Conservation (phyloP, 1,139 yeast genomes). For the Geotrichum phurueaensis region DNA sequence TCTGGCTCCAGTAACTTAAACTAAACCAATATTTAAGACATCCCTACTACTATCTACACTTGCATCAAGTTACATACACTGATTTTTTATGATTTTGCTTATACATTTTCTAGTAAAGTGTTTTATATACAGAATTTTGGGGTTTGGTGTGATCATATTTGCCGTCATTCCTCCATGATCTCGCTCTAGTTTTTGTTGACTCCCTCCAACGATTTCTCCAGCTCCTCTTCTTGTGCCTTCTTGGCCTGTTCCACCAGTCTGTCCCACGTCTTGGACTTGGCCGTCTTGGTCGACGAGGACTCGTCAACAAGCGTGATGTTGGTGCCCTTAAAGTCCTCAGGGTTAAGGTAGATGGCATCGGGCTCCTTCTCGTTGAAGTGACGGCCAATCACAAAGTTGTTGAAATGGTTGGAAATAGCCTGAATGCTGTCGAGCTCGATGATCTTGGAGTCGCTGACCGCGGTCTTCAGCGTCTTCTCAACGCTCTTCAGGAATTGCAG, state of each 20-base stretch:
- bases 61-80: background rate
- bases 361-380: constrained; percentile 64
- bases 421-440: constrained; percentile 46
- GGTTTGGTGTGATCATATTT: background rate
- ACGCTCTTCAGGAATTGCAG: constrained; percentile 54
- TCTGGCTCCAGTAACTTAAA: no score
- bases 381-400: constrained; percentile 43
- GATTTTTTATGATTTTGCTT: background rate
- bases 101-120: background rate
- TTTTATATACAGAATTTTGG: background rate
- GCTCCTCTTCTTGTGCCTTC: constrained; percentile 36
- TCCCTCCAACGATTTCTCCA: constrained; percentile 30
- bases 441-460: constrained; percentile 59
- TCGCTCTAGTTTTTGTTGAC: constrained; percentile 1
- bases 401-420: constrained; percentile 44
- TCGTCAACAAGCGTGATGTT: constrained; percentile 45
- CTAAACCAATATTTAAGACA: no score
- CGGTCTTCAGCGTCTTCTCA: constrained; percentile 55
- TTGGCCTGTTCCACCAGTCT: constrained; percentile 42
- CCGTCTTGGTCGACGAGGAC: constrained; percentile 29
- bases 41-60: background rate
- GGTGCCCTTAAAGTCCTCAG: constrained; percentile 43
- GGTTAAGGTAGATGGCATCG: constrained; percentile 61
- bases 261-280: constrained; percentile 40
- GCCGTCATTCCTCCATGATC: background rate